phyloP scores from a whole-genome alignment of 805 yeast genomes.

The Ogataea pilisensis region DNA sequence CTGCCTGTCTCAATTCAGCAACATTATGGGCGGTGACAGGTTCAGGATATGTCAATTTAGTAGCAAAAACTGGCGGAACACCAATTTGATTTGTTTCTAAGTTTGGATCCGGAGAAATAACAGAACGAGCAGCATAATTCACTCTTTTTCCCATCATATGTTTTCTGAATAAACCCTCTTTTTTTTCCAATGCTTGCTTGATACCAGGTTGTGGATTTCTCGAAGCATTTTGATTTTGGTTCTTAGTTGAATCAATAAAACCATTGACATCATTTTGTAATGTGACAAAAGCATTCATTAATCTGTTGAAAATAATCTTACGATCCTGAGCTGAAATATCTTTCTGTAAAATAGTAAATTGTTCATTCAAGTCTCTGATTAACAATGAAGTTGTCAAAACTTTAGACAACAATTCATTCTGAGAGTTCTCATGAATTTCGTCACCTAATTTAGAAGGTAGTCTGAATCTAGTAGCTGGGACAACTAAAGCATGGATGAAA shows the following conservation, averaged over 20 bases:
- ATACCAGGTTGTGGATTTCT: conserved; percentile 88
- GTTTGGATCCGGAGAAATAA: conserved; percentile 98
- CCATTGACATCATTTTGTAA: conserved; percentile 94
- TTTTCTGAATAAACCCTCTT: conserved; percentile 96
- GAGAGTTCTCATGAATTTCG: conserved; percentile 90
- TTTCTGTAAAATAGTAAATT: conserved; percentile 61
- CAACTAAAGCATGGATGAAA: conserved; percentile 82
- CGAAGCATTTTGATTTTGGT: conserved; percentile 65
- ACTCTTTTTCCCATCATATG: conserved; percentile 99
- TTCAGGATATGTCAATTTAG: conserved; percentile 93
- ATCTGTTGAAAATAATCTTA: conserved; percentile 73
- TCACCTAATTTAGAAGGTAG: conserved; percentile 97
- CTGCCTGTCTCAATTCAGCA: conserved; percentile 87
- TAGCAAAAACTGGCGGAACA: conserved; percentile 98
- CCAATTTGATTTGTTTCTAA: conserved; percentile 98
- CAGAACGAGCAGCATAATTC: conserved; percentile 98
- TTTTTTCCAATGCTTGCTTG: conserved; percentile 96
- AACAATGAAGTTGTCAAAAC: conserved; percentile 74
- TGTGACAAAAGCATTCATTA: conserved; percentile 94
- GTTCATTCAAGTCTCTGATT: conserved; percentile 87
- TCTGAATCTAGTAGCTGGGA: conserved; percentile 96
- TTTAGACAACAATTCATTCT: conserved; percentile 81
- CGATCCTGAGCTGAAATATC: conserved; percentile 65
- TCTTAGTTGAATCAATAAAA: conserved; percentile 87
- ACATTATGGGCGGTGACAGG: conserved; percentile 93